These are phyloP conservation scores for Diaporthe amygdali DNA, from an alignment of 2,329 filamentous ascomycete species.

Conservation along the genomic window DNA sequence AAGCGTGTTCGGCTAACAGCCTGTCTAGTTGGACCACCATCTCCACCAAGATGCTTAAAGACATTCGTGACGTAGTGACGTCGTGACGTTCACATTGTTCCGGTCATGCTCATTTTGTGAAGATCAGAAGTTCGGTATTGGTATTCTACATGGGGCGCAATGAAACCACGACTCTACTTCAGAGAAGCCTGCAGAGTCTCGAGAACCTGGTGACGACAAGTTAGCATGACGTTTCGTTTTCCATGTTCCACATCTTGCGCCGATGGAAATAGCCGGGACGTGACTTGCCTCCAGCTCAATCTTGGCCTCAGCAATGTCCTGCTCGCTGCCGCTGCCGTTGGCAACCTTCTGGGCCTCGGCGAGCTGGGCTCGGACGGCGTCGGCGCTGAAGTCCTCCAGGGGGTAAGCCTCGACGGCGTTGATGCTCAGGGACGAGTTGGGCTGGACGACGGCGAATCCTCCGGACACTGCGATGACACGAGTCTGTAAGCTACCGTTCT, in stretches of 20 bases:
- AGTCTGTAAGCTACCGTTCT: constrained; percentile 17
- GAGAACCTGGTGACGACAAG: constrained; percentile 65
- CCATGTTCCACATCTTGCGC: neutral
- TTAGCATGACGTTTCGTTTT: constrained; percentile 39
- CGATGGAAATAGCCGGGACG: neutral
- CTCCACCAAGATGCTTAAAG: neutral
- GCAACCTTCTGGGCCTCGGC: constrained; percentile 95
- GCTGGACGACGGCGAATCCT: constrained; percentile 96
- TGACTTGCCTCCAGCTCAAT: constrained; percentile 90
- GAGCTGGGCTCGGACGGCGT: constrained; percentile 88
- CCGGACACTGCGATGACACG: constrained; percentile 74
- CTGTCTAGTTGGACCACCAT: neutral
- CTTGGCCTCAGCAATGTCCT: constrained; percentile 98
- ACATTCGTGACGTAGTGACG: neutral
- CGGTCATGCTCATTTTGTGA: neutral
- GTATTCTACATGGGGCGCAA: constrained; percentile 43
- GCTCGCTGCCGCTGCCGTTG: constrained; percentile 88
- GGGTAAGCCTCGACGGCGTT: constrained; percentile 96
- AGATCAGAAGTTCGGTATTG: constrained; percentile 18
- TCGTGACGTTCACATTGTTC: neutral
- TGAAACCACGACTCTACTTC: constrained; percentile 65
- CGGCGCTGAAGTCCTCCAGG: constrained; percentile 93
- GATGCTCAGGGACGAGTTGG: constrained; percentile 93
- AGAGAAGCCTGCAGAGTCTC: constrained; percentile 82
- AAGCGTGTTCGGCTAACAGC: neutral